Evolutionary conservation across 371 early-diverging fungal genomes (phyloP).

Genomic region (Mortierella sp.): DNA sequence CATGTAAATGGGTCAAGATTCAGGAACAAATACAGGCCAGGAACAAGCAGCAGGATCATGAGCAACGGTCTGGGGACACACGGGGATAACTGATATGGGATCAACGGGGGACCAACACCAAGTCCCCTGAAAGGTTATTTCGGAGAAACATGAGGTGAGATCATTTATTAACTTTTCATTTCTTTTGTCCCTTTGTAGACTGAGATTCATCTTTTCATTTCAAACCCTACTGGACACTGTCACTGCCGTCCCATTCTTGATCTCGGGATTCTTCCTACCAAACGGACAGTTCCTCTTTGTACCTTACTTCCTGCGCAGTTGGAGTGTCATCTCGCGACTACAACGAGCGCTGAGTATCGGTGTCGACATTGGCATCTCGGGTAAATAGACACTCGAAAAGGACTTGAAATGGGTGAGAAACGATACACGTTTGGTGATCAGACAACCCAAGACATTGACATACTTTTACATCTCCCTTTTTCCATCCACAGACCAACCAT

Average conservation of each 20-base stretch:
- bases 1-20: neutral
- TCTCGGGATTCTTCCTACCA: conserved; percentile 62
- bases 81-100: neutral
- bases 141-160: neutral
- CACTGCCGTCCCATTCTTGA: conserved; percentile 68
- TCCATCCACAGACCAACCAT: conserved; percentile 57
- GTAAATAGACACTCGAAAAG: conserved; percentile 40
- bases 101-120: neutral
- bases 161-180: conserved; percentile 23
- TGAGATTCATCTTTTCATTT: conserved; percentile 61
- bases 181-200: conserved; percentile 10
- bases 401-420: neutral
- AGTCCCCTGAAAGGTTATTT: neutral
- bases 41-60: no score
- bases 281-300: conserved; percentile 71
- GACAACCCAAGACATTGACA: neutral
- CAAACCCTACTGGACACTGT: conserved; percentile 67
- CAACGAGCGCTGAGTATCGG: conserved; percentile 73
- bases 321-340: conserved; percentile 69
- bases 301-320: conserved; percentile 75
- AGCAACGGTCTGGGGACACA: neutral
- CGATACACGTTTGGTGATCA: no score
- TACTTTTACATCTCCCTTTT: neutral
- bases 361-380: conserved; percentile 66
- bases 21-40: neutral